Conservation (phyloP, 169 alveolate genomes). For the Cryptosporidium parvum region DNA sequence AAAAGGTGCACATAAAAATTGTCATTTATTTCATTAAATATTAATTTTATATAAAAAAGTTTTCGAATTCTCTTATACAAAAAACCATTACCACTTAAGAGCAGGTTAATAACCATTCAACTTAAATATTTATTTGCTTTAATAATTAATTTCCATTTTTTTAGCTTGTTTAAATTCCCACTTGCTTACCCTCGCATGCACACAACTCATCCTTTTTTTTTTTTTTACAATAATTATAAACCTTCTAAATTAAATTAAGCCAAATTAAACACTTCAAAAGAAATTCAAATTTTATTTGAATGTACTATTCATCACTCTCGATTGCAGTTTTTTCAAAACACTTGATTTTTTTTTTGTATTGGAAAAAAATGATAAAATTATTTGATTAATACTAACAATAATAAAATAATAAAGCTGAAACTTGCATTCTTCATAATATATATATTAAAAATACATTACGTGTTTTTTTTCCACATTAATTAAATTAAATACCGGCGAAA, state of each 20-base stretch:
- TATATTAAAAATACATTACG: neutral
- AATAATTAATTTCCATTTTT: neutral
- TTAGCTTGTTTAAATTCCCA: neutral
- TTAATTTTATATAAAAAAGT: too few species aligned
- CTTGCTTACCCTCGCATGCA: neutral
- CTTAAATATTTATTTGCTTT: too few species aligned
- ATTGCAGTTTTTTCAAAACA: neutral
- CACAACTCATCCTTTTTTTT: neutral
- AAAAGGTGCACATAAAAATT: neutral
- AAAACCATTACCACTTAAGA: neutral
- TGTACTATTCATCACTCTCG: neutral
- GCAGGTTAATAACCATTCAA: neutral
- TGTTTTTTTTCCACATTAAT: slow-evolving; percentile 5
- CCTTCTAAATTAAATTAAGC: too few species aligned
- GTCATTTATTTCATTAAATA: neutral
- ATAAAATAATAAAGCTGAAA: too few species aligned
- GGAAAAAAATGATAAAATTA: too few species aligned
- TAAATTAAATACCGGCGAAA: neutral
- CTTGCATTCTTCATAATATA: neutral
- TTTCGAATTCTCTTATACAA: too few species aligned
- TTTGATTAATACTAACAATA: too few species aligned
- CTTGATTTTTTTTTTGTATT: too few species aligned
- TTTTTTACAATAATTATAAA: too few species aligned
- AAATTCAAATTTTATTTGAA: too few species aligned
- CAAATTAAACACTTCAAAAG: too few species aligned